Percentiles rank a stretch among this genome's conserved stretches.
These are phyloP conservation scores for Camellia sinensis DNA, from an alignment of 148 eudicot species.

Conservation along the genomic window DNA sequence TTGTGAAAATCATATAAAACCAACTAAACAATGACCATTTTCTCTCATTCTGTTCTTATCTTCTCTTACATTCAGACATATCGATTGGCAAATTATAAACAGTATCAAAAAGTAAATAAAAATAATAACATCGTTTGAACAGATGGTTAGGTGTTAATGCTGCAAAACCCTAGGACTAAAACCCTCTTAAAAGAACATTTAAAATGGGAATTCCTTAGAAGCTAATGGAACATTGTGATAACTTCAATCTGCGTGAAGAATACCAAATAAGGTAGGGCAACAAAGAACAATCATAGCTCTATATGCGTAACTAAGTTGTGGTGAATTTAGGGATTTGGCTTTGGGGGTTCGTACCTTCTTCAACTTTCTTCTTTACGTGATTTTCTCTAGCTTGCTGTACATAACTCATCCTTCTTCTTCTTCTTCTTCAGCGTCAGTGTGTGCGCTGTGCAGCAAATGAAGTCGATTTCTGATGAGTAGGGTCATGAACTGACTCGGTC, in stretches of 20 bases:
- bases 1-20: neutral
- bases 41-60: neutral
- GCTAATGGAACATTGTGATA: neutral
- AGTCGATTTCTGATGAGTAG: neutral
- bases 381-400: conserved; percentile 89
- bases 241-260: neutral
- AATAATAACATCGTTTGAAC: neutral
- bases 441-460: neutral
- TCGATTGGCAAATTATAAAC: neutral
- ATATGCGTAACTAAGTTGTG: neutral
- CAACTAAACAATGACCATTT: neutral
- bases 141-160: neutral
- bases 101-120: no score
- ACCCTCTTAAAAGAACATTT: neutral
- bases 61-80: neutral
- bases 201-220: neutral
- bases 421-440: neutral
- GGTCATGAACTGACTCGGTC: no score
- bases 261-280: neutral
- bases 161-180: conserved; percentile 6
- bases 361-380: conserved; percentile 97
- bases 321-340: conserved; percentile 11
- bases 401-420: conserved; percentile 47
- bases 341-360: conserved; percentile 57
- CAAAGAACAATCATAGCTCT: neutral